Evolutionary conservation across 2,329 filamentous ascomycete genomes (phyloP), one percentile per base, ranked within the genome.

Genomic region (Trichoderma sp.): DNA sequence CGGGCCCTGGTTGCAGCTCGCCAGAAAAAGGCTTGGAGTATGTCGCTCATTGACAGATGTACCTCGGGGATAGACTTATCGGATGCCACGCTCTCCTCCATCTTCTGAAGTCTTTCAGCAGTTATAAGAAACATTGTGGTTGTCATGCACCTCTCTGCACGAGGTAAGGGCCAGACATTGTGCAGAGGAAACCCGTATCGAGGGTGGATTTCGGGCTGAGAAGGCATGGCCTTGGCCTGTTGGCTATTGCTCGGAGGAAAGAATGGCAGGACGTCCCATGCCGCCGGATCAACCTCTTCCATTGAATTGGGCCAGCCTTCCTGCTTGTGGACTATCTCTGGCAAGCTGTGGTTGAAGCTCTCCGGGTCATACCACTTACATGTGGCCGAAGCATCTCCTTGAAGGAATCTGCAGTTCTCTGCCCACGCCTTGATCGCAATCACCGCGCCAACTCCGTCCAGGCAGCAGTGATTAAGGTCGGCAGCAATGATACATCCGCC

Each of bases 21-120:
- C 81, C 81, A 82, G 69, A 81, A 76, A 60, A 82, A 79, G 0
- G 81, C 81, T 70, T 81, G 78, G 2, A 81, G 71, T 10, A 81
- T 79, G 55, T 82, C 81, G 68, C 76, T 81, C 29, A 79, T 72
- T 0, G 80, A 81, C 0, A 70, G 16, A 75, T 43, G n/a, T 43
- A n/a, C 6, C 8, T 19, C 40, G 3, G 40, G 40, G 16, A 43
- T 16, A n/a, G 40, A n/a, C 7, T 43, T 43, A n/a, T 43, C 40
- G 19, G 40, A 27, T 1, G 37, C 19, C 27, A n/a, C 43, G 19
- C 19, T 47, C 24, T n/a, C 21, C 31, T n/a, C 47, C 58, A 61
- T 2, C 24, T 68, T 71, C 14, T 73, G 65, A n/a, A 76, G 27
- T 0, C 76, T 80, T 4, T 78, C 75, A 8, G 73, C 66, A 5